Conservation (phyloP, 176 grass and related monocot genomes). For the Neostapfia colusana region DNA sequence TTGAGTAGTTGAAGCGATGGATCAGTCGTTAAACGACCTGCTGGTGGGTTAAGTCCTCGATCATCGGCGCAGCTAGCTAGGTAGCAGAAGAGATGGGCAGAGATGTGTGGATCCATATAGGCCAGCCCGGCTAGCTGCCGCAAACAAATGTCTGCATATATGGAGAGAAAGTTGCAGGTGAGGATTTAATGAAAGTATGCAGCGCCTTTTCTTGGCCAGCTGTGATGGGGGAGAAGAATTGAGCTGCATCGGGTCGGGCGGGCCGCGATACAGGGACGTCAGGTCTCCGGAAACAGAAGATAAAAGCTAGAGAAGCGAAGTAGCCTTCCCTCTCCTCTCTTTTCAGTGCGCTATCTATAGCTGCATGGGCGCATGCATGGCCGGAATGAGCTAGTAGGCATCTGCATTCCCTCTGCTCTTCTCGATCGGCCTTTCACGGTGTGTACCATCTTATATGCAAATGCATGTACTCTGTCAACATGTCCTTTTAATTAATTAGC, state of each 20-base stretch:
- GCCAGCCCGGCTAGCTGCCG: too few species aligned
- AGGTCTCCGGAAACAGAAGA: too few species aligned
- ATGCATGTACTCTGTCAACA: too few species aligned
- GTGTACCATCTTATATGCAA: too few species aligned
- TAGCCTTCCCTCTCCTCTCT: not conserved
- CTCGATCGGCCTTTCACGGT: too few species aligned
- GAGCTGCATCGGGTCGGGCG: too few species aligned
- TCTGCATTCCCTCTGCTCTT: too few species aligned
- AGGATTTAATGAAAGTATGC: constrained; percentile 41
- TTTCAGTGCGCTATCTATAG: constrained; percentile 7
- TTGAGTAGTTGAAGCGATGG: not conserved
- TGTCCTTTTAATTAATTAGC: too few species aligned
- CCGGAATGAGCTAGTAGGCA: constrained; percentile 1
- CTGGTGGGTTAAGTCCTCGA: too few species aligned
- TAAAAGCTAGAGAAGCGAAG: not conserved
- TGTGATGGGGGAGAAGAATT: too few species aligned
- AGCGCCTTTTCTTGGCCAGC: constrained; percentile 3
- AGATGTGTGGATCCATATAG: constrained; percentile 21
- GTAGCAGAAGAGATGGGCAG: constrained; percentile 23
- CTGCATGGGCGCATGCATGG: constrained; percentile 40
- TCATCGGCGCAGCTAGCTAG: not conserved
- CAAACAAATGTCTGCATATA: constrained; percentile 34
- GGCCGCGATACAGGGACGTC: too few species aligned
- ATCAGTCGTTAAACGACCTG: not conserved
- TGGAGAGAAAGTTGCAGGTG: constrained; percentile 31